Conservation (phyloP, 192 early-diverging fungal genomes). For the Backusella circina region DNA sequence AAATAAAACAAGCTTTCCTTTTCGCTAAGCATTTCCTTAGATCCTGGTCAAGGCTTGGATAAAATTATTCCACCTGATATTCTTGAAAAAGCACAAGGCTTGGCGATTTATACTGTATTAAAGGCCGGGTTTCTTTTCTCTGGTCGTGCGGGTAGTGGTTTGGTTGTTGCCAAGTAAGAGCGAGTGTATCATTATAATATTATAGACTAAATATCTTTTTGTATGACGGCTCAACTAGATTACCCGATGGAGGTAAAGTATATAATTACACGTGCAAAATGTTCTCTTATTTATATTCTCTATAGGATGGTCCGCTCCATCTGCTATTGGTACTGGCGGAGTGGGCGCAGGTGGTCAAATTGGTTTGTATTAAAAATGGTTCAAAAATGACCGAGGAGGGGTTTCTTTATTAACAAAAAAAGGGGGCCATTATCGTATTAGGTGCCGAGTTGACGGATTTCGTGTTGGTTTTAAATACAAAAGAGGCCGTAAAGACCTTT, state of each 20-base stretch:
- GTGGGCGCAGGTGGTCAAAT: constrained; percentile 84
- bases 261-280: not conserved
- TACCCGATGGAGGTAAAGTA: constrained; percentile 12
- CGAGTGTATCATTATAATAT: not conserved
- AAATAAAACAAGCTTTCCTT: not conserved
- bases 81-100: constrained; percentile 75
- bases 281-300: not conserved
- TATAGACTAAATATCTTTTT: not conserved
- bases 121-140: constrained; percentile 94
- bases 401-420: not conserved
- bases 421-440: not conserved
- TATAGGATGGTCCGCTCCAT: constrained; percentile 74
- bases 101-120: constrained; percentile 92
- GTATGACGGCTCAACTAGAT: not conserved
- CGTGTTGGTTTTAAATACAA: constrained; percentile 85
- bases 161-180: constrained; percentile 75
- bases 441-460: constrained; percentile 90
- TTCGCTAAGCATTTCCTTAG: constrained; percentile 1
- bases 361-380: constrained; percentile 14
- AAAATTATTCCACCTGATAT: constrained; percentile 65
- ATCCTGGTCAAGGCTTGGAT: constrained; percentile 51
- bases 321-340: constrained; percentile 74
- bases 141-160: constrained; percentile 83
- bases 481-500: constrained; percentile 85
- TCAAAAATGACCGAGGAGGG: not conserved